phyloP scores from a whole-genome alignment of 2,329 filamentous ascomycete genomes.

The Pyricularia pennisetigena region DNA sequence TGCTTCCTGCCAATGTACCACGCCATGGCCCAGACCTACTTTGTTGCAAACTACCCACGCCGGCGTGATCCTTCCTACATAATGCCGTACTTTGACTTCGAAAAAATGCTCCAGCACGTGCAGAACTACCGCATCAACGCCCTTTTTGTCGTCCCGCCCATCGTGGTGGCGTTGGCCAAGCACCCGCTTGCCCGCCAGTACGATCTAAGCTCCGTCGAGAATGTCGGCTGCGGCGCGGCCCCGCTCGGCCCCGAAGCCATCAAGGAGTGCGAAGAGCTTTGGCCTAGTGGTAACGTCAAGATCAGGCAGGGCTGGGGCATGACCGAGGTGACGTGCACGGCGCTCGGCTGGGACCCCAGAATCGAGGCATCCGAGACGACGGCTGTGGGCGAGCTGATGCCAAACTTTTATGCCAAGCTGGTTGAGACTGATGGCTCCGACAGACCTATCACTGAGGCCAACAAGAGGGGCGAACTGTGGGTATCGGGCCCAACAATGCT shows the following conservation, averaged over 20 bases:
- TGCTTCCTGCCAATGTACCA: constrained; percentile 73
- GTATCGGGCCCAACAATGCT: constrained; percentile 63
- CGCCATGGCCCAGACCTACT: constrained; percentile 63
- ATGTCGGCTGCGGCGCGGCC: constrained; percentile 57
- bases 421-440: constrained; percentile 44
- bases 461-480: constrained; percentile 62
- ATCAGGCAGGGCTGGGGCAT: constrained; percentile 73
- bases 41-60: constrained; percentile 48
- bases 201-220: constrained; percentile 57
- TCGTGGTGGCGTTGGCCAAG: constrained; percentile 65
- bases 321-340: constrained; percentile 71
- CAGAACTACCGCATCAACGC: constrained; percentile 59
- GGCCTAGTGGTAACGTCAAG: constrained; percentile 29
- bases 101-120: constrained; percentile 58
- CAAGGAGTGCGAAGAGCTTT: constrained; percentile 42
- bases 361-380: constrained; percentile 25
- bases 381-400: constrained; percentile 56
- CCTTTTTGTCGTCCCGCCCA: constrained; percentile 61
- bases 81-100: constrained; percentile 70
- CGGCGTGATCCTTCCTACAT: constrained; percentile 60
- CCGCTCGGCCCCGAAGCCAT: constrained; percentile 50
- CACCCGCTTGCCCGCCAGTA: constrained; percentile 54
- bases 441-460: constrained; percentile 34
- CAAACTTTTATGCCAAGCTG: constrained; percentile 61
- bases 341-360: constrained; percentile 52